Evolutionary conservation across 1,284 basidiomycete genomes (phyloP), one percentile per base, ranked within the genome.

Genomic region (Neonothopanus nambi): DNA sequence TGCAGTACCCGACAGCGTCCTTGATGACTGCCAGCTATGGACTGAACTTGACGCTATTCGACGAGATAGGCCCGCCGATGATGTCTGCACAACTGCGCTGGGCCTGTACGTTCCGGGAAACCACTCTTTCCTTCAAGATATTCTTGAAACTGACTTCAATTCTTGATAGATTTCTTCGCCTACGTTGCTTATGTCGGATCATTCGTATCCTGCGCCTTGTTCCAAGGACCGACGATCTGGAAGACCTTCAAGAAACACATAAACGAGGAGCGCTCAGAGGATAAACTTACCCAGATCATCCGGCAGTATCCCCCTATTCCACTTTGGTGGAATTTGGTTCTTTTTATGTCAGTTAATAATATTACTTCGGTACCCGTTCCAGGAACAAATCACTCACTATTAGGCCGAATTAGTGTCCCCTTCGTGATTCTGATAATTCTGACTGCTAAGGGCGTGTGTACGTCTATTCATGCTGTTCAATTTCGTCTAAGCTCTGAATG

Each of bases 11-110:
- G 18, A 62, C 61, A 2, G 50, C 56, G 0, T n/a, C 47, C 39
- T 54, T 65, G 8, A 57, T 65, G 58, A 62, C 58, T 24, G 52
- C 57, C 0, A 54, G 58, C 43, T 61, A 54, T 43, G 51, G 54
- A 15, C 20, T 64, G 6, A 64, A 64, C 41, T 51, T 60, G 45
- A 58, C 48, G 7, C 42, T 63, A 1, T 65, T 57, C 28, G 54
- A 40, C 3, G 30, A 55, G 40, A 44, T 62, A 23, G 63, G 63
- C 0, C 50, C 63, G 6, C 63, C 63, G 33, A 61, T 58, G 62
- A 65, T 65, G 63, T 57, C 56, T 11, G 62, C 61, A 3, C 63
- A 65, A 48, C 50, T 65, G n/a, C 59, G 63, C 15, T 65, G 63
- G 63, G 48, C 33, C 5, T 65, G 63, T 56, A 56, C 44, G 61